A percentile compares a stretch with the other conserved stretches of the same genome.
phyloP scores from a whole-genome alignment of 139 green algal species.

The Chlamydomonas incerta region DNA sequence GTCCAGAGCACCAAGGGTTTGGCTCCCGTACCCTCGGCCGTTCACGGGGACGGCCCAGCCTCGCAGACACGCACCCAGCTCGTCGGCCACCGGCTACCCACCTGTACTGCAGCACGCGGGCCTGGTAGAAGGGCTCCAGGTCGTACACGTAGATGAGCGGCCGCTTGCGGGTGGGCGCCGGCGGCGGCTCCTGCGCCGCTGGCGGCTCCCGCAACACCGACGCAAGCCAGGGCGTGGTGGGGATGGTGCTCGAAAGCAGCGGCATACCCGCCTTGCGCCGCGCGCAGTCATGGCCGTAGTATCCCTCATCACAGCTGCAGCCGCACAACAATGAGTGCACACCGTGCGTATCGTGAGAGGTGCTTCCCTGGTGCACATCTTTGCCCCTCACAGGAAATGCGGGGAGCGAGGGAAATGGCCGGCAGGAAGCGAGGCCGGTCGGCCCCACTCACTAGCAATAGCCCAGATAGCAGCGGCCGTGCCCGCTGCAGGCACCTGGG shows the following conservation, averaged over 20 bases:
- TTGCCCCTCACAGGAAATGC: too few relatives aligned
- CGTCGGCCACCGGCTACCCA: too few relatives aligned
- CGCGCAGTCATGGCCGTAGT: slow-evolving; percentile 69
- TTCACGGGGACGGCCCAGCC: too few relatives aligned
- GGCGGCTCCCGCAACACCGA: slow-evolving; percentile 6
- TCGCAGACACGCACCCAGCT: too few relatives aligned
- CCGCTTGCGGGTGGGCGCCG: not conserved
- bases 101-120: slow-evolving; percentile 62
- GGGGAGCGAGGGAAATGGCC: too few relatives aligned
- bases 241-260: slow-evolving; percentile 23
- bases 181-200: slow-evolving; percentile 26
- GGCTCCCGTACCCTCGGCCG: too few relatives aligned
- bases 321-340: too few relatives aligned
- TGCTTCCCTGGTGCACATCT: too few relatives aligned
- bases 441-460: slow-evolving; percentile 70
- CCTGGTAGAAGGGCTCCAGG: slow-evolving; percentile 58
- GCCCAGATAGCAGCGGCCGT: slow-evolving; percentile 64
- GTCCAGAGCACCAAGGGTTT: too few relatives aligned
- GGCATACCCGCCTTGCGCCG: slow-evolving; percentile 24
- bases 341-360: too few relatives aligned
- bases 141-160: slow-evolving; percentile 70
- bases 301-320: slow-evolving; percentile 61
- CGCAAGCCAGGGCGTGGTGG: not conserved
- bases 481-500: slow-evolving; percentile 68
- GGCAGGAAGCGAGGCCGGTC: too few relatives aligned